Base-by-base conservation (phyloP, 2,329 filamentous ascomycete genomes). In the Cordyceps javanica region DNA sequence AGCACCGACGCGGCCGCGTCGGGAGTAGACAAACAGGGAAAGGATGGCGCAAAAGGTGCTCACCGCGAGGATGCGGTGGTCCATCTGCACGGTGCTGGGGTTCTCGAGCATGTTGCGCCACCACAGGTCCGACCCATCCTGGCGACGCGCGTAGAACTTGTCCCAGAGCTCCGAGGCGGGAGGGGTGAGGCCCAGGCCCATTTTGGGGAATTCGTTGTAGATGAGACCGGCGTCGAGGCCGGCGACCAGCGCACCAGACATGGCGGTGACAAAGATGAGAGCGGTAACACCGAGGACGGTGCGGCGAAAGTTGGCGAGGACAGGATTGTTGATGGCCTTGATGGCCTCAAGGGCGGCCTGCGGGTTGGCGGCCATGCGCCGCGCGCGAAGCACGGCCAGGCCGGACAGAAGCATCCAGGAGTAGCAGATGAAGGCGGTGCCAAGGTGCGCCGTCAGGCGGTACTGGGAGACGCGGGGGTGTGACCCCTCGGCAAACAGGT, bases 31-130 rank as follows among this genome's bases (percentile, higher is more conserved):
- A 72, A 87, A 95, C 10, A 99, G 80, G 4, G 85, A 80, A 62
- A 96, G 76, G 60, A 97, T 84, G 61, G 88, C 82, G 55, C 84
- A 88, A 72, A 96, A 96, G 1, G 93, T 96, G 16, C 90, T 91
- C 48, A 87, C 90, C 59, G 94, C 95, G 36, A 97, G 81, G 65
- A 96, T 90, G 45, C 95, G 88, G 77, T 99, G 94, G 74, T 99
- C 90, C 45, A 99, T 83, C 75, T 99, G 95, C 2, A 97, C 95
- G 26, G 95, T 83, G 16, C 89, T 92, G 3, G 94, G 95, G 75
- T 99, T 99, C 78, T 97, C 94, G 34, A 97, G 86, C 80, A 95
- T 89, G 75, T 99, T 99, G 68, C 94, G 87, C 94, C 94, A 99
- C 85, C 89, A 91, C 19, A 97, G 78, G 68, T 99, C 95, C 13